A percentile compares a stretch with the other conserved stretches of the same genome.
These are phyloP conservation scores for Calonectria crousiana DNA, from an alignment of 2,329 filamentous ascomycete genomes.

Conservation along the genomic window DNA sequence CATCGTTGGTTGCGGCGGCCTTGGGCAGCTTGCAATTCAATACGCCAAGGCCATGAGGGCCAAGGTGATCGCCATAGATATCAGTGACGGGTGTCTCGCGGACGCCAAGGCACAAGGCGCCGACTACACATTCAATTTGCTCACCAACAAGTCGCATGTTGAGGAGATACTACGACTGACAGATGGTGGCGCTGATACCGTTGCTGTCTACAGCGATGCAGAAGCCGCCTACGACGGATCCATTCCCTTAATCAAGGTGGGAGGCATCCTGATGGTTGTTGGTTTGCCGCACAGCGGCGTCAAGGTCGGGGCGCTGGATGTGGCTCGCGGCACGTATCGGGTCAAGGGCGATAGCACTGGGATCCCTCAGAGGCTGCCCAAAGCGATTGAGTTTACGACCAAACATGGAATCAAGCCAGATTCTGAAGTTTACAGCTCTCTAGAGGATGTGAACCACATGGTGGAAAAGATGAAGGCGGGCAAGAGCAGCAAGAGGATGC, in stretches of 20 bases:
- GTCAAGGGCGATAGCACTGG: not conserved
- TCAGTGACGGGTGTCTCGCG: not conserved
- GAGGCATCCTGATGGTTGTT: not conserved
- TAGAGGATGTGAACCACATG: constrained; percentile 1
- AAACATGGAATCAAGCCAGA: not conserved
- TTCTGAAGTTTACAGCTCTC: not conserved
- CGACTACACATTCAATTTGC: not conserved
- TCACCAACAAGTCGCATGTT: not conserved
- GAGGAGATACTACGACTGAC: not conserved
- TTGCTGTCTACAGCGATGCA: not conserved
- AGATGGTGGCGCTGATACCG: not conserved
- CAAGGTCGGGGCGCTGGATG: not conserved
- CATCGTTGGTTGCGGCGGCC: not conserved
- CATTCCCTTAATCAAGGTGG: not conserved
- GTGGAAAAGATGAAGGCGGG: not conserved
- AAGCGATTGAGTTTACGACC: not conserved
- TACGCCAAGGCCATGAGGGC: not conserved
- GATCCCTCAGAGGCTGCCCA: not conserved
- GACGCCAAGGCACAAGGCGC: not conserved
- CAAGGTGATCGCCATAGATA: not conserved
- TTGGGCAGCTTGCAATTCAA: not conserved
- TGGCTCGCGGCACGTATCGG: not conserved
- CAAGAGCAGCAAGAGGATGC: not conserved
- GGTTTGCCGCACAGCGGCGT: not conserved
- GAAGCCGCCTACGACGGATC: not conserved